phyloP scores from a whole-genome alignment of 164 flowering plant species.

The Buxus sempervirens region DNA sequence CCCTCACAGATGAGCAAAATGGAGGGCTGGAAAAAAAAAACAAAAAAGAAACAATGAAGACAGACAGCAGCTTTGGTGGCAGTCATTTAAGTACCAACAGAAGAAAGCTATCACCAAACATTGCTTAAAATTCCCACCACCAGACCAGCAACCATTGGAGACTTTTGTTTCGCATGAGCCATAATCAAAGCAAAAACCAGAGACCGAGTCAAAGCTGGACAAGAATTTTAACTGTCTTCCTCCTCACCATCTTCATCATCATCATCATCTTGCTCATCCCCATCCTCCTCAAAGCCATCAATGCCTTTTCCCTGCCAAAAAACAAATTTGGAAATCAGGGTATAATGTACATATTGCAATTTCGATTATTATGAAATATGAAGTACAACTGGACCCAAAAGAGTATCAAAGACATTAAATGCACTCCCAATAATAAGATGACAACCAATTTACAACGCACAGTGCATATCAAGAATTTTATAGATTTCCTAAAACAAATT shows the following conservation, averaged over 20 bases:
- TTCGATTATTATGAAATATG: not conserved
- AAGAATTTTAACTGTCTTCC: constrained; percentile 21
- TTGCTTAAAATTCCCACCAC: not conserved
- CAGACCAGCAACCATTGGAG: constrained; percentile 13
- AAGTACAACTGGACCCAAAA: not conserved
- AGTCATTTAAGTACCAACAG: constrained; percentile 7
- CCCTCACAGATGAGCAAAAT: not conserved
- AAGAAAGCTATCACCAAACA: constrained; percentile 1
- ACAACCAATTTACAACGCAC: not conserved
- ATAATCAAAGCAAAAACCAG: constrained; percentile 14
- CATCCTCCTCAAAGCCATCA: constrained; percentile 49
- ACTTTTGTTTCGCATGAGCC: constrained; percentile 24
- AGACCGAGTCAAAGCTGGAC: not conserved
- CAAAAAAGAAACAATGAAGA: not conserved
- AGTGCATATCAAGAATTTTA: not conserved
- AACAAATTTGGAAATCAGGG: constrained; percentile 3
- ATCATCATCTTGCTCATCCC: constrained; percentile 34
- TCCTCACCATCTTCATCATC: constrained; percentile 38
- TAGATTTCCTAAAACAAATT: not conserved
- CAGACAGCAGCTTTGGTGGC: not conserved
- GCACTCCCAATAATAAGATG: not conserved
- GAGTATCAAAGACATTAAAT: too few relatives aligned
- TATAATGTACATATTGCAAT: not conserved
- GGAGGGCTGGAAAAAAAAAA: not conserved
- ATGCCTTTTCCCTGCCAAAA: constrained; percentile 30